Evolutionary conservation across 208 protist species (phyloP).

Genomic region (Polymyxa betae): DNA sequence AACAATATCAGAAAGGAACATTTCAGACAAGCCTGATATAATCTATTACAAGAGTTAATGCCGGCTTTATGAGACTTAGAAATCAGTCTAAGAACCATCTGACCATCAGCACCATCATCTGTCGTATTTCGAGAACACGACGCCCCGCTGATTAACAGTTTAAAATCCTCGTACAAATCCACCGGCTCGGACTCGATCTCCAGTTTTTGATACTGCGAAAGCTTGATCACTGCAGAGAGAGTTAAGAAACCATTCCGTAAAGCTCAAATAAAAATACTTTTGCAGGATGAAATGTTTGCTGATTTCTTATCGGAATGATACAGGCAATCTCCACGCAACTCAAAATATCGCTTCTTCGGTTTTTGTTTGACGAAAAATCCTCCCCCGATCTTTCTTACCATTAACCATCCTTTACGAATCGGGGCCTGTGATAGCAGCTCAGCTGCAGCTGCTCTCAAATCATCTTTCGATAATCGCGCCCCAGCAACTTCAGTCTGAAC

Average conservation of each 20-base stretch:
- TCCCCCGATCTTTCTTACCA: conserved; percentile 25
- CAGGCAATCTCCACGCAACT: conserved; percentile 8
- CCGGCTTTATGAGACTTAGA: not conserved
- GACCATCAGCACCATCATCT: not conserved
- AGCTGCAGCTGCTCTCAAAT: not conserved
- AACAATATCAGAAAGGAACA: not conserved
- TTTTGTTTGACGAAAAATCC: conserved; percentile 23
- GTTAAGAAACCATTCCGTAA: not conserved
- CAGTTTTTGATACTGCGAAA: conserved; percentile 12
- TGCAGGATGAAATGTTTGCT: not conserved
- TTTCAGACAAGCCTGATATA: not conserved
- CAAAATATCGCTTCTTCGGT: conserved; percentile 38
- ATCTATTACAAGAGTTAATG: conserved; percentile 14
- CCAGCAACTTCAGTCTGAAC: no score
- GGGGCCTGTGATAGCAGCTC: not conserved
- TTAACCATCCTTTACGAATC: conserved; percentile 12
- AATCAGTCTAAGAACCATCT: not conserved
- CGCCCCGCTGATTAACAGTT: not conserved
- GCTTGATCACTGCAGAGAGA: conserved; percentile 1
- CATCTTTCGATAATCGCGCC: no score
- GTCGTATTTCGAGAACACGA: not conserved
- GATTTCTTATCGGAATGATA: conserved; percentile 18
- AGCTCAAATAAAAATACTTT: not conserved
- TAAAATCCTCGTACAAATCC: conserved; percentile 20
- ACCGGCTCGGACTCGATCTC: conserved; percentile 14